phyloP scores from a whole-genome alignment of 805 yeast species.

The Candida ulmi region DNA sequence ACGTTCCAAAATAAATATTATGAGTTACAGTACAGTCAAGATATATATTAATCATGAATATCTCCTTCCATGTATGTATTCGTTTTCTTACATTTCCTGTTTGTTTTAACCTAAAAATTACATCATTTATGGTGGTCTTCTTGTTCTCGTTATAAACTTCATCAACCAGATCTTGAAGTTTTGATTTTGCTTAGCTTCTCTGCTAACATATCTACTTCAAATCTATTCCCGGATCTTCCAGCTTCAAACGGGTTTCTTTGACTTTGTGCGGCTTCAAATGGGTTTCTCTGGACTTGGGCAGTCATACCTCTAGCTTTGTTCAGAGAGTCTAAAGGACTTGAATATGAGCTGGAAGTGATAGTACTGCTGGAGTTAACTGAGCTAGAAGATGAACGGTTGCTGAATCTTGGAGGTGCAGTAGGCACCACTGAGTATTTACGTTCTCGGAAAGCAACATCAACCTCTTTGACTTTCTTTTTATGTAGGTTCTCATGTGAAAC shows the following conservation, averaged over 20 bases:
- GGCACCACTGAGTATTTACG: slow-evolving; percentile 72
- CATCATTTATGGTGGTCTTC: too few species aligned
- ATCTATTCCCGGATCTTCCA: neutral
- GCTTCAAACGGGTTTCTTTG: neutral
- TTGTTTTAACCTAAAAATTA: too few species aligned
- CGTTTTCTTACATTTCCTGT: too few species aligned
- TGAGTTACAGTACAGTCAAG: too few species aligned
- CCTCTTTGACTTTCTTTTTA: slow-evolving; percentile 54
- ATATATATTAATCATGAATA: too few species aligned
- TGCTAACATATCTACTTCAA: slow-evolving; percentile 24
- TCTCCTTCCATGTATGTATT: too few species aligned
- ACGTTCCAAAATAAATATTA: slow-evolving; percentile 31
- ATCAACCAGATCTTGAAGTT: slow-evolving; percentile 1
- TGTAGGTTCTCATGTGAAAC: slow-evolving; percentile 41
- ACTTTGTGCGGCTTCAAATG: neutral
- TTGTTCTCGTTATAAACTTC: too few species aligned
- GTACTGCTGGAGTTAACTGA: too few species aligned
- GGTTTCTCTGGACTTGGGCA: slow-evolving; percentile 1
- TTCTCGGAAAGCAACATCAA: slow-evolving; percentile 64
- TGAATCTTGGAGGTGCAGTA: slow-evolving; percentile 50
- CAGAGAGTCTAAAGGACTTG: slow-evolving; percentile 3
- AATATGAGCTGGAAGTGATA: neutral
- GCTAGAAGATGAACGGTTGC: slow-evolving; percentile 2
- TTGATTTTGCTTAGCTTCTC: slow-evolving; percentile 21
- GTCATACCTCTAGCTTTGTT: slow-evolving; percentile 17